Evolutionary conservation across 2,329 filamentous ascomycete species (phyloP).

Genomic region (Exophiala calicioides): DNA sequence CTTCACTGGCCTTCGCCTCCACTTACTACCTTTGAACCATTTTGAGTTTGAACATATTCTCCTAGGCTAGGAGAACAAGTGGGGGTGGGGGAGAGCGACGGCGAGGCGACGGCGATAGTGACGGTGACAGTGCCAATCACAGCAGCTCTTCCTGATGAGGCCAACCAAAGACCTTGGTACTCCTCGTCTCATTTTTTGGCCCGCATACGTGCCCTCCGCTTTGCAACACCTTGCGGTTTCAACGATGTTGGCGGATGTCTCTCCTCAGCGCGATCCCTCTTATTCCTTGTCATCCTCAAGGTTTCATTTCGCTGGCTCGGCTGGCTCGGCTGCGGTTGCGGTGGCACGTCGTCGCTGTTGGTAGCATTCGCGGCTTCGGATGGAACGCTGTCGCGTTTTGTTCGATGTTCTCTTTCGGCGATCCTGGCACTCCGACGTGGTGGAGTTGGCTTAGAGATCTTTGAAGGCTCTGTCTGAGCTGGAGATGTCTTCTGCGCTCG

Average conservation of each 20-base stretch:
- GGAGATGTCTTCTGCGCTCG: background rate
- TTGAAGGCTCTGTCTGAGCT: conserved; percentile 7
- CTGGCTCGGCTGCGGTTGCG: background rate
- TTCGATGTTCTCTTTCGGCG: conserved; percentile 6
- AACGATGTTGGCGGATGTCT: conserved; percentile 7
- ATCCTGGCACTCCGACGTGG: conserved; percentile 8
- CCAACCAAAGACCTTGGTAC: too few relatives aligned
- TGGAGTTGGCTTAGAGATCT: conserved; percentile 9
- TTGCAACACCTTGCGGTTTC: conserved; percentile 11
- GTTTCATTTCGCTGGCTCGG: conserved; percentile 2
- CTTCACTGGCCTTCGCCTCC: too few relatives aligned
- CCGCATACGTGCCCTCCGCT: conserved; percentile 9
- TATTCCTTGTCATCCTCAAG: conserved; percentile 7
- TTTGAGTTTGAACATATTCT: too few relatives aligned
- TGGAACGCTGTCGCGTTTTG: conserved; percentile 1
- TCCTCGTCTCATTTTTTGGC: too few relatives aligned
- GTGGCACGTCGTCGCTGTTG: background rate
- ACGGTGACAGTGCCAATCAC: too few relatives aligned
- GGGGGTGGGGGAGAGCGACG: too few relatives aligned
- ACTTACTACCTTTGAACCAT: too few relatives aligned
- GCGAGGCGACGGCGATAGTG: too few relatives aligned
- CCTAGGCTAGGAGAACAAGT: too few relatives aligned
- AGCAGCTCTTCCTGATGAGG: too few relatives aligned
- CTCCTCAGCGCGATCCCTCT: conserved; percentile 2
- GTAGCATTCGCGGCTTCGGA: conserved; percentile 8